These are phyloP conservation scores for Phlebopus sp. DNA, from an alignment of 1,284 basidiomycete species.

Conservation along the genomic window DNA sequence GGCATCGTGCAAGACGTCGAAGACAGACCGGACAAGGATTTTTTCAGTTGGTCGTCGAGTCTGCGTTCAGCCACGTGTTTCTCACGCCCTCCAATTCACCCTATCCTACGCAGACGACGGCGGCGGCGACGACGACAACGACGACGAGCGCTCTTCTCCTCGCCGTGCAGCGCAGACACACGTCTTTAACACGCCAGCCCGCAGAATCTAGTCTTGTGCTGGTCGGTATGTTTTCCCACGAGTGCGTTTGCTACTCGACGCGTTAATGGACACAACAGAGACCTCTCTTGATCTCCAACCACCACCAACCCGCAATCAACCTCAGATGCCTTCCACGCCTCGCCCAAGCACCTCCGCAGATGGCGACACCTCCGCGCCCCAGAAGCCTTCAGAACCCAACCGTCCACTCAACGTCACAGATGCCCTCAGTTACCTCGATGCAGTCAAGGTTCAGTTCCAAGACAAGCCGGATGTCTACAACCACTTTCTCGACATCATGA, in stretches of 20 bases:
- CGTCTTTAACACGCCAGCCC: no score
- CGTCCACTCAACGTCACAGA: conserved; percentile 81
- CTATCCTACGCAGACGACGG: no score
- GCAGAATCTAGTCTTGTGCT: no score
- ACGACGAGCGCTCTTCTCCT: no score
- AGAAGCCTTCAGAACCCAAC: conserved; percentile 20
- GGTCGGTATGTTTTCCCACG: no score
- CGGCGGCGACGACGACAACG: no score
- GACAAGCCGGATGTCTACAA: conserved; percentile 97
- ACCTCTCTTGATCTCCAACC: no score
- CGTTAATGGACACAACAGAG: no score
- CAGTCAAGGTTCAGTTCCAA: conserved; percentile 92
- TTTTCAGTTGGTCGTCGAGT: background rate
- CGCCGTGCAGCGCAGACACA: no score
- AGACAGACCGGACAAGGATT: no score
- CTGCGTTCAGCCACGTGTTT: conserved; percentile 1
- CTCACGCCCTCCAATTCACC: conserved; percentile 1
- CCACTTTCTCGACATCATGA: conserved; percentile 98
- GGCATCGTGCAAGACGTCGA: conserved; percentile 35
- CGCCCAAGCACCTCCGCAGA: conserved; percentile 24
- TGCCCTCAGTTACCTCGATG: conserved; percentile 95
- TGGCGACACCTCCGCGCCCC: conserved; percentile 3
- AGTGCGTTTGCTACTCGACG: no score
- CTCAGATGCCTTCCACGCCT: conserved; percentile 16
- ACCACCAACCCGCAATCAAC: no score